phyloP scores from a whole-genome alignment of 2,329 filamentous ascomycete genomes.

The Capronia americana region DNA sequence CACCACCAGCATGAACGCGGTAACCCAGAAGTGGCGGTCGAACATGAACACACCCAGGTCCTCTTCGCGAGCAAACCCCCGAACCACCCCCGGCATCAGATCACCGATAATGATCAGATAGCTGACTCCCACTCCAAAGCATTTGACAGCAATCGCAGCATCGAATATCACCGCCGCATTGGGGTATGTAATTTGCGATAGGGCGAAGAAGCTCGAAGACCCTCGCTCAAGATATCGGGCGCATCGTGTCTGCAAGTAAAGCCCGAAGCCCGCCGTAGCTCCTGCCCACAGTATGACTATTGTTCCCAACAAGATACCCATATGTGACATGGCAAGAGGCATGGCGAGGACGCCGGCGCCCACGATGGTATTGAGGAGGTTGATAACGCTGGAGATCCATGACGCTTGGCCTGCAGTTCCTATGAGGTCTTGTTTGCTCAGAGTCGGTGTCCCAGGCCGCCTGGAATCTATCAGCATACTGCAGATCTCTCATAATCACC shows the following conservation, averaged over 20 bases:
- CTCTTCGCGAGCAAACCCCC: conserved; percentile 73
- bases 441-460: conserved; percentile 35
- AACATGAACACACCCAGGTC: conserved; percentile 75
- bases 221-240: conserved; percentile 91
- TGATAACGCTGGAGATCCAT: conserved; percentile 90
- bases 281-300: conserved; percentile 91
- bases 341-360: conserved; percentile 93
- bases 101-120: conserved; percentile 99
- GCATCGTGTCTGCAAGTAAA: conserved; percentile 93
- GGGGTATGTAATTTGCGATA: conserved; percentile 95
- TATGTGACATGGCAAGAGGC: conserved; percentile 94
- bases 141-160: conserved; percentile 94
- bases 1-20: conserved; percentile 87
- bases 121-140: conserved; percentile 94
- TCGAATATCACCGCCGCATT: conserved; percentile 96
- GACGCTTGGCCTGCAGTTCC: conserved; percentile 76
- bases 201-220: conserved; percentile 88
- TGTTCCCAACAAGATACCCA: conserved; percentile 86
- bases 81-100: conserved; percentile 91
- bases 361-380: conserved; percentile 95
- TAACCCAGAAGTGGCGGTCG: conserved; percentile 96
- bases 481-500: not conserved
- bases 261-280: conserved; percentile 83
- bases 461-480: conserved; percentile 54
- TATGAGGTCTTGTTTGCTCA: conserved; percentile 69